Base-by-base conservation (phyloP, 306 rosid genomes). In the Cyclanthera cordifolia region DNA sequence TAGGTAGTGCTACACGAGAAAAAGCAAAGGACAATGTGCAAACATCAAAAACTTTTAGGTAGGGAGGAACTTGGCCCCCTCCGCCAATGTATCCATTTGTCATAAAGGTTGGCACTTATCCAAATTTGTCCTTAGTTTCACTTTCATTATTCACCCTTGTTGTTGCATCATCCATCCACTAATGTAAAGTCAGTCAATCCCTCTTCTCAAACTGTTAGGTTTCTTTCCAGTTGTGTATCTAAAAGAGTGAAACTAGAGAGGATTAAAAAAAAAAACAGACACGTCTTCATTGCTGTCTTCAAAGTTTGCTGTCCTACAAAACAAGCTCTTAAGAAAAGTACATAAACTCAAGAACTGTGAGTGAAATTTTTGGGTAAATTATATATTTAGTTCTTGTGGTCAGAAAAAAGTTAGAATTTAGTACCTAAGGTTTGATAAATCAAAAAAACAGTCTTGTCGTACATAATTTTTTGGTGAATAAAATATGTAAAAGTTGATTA, bases 151-250 rank as follows among this genome's bases (percentile, higher is more conserved):
- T 25, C 20, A 64, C 53, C 37, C 53, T 39, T 61, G 2, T 34
- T 15, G 53, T 64, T 53, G 21, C 70, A 23, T 43, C 37, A 43
- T 28, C 70, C 34, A 45, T 23, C 70, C 70, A 64, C 70, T 64
- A 43, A 64, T 41, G 53, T 64, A 64, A 34, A 43, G 37, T 45
- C 70, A 41, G 53, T 43, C 37, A 12, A n/a, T n/a, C n/a, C n/a
- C 52, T 20, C 70, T 43, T 16, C 53, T 41, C 53, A 21, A 39
- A 41, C 37, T 13, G 34, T 13, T 9, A 43, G 70, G 20, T 43
- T 64, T 64, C 70, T 64, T 64, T 64, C 68, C 67, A 37, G 49
- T 60, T 34, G 67, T 17, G 67, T 28, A n/a, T 60, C 67, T 60
- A 60, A 61, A 54, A 61, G 49, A 50, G 2, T 17, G 68, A 61